A percentile compares a stretch with the other conserved stretches of the same genome.
These are phyloP conservation scores for Rhododendron molle DNA, from an alignment of 148 eudicot genomes.

Conservation along the genomic window DNA sequence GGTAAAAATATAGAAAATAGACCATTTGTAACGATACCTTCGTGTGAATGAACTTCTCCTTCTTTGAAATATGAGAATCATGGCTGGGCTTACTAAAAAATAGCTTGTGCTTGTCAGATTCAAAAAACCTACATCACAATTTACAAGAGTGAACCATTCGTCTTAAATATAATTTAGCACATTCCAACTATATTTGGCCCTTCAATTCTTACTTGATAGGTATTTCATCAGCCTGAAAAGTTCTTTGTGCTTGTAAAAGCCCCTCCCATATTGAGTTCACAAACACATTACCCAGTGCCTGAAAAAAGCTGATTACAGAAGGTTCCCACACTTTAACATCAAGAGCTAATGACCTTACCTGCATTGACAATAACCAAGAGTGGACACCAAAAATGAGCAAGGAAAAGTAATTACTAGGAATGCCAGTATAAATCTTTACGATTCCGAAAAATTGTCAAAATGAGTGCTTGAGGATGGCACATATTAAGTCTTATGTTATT, in stretches of 20 bases:
- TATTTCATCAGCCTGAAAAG: slow-evolving; percentile 55
- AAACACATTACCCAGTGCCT: slow-evolving; percentile 77
- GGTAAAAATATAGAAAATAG: background rate
- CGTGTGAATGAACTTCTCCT: slow-evolving; percentile 91
- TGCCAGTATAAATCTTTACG: background rate
- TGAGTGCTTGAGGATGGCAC: background rate
- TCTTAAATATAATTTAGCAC: background rate
- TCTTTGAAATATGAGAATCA: slow-evolving; percentile 57
- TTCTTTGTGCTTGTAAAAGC: slow-evolving; percentile 52
- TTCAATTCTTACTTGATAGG: slow-evolving; percentile 61
- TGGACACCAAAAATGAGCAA: background rate
- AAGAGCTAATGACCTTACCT: slow-evolving; percentile 87
- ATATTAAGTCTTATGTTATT: background rate
- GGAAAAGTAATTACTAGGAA: background rate
- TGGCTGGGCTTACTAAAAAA: slow-evolving; percentile 65
- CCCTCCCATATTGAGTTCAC: slow-evolving; percentile 96
- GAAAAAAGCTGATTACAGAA: slow-evolving; percentile 75
- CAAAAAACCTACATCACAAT: slow-evolving; percentile 43
- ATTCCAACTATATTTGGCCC: background rate
- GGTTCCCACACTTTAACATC: slow-evolving; percentile 99
- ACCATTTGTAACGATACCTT: slow-evolving; percentile 45
- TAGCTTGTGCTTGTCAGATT: slow-evolving; percentile 63
- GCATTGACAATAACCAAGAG: slow-evolving; percentile 21
- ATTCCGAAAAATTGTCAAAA: background rate
- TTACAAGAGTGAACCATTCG: slow-evolving; percentile 11